phyloP scores from a whole-genome alignment of 148 eudicot species.

The Camellia granthamiana region DNA sequence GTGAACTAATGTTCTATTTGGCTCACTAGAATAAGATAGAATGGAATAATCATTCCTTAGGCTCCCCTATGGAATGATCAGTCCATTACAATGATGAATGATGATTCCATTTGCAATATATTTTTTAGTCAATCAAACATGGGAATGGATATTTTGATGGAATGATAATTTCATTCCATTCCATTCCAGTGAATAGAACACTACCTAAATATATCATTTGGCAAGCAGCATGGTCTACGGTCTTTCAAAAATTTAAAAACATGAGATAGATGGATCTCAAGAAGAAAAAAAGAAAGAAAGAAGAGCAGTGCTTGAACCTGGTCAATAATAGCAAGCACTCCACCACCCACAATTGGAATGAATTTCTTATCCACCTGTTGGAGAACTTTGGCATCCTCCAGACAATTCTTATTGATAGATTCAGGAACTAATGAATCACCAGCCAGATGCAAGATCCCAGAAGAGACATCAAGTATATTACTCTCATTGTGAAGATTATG shows the following conservation, averaged over 20 bases:
- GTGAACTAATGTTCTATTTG: too few species aligned
- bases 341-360: conserved; percentile 83
- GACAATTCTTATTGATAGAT: conserved; percentile 54
- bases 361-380: conserved; percentile 88
- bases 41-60: too few species aligned
- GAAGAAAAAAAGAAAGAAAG: conserved; percentile 10
- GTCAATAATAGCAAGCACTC: conserved; percentile 76
- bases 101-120: too few species aligned
- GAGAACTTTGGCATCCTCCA: conserved; percentile 73
- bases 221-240: too few species aligned
- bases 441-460: conserved; percentile 60
- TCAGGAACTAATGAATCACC: conserved; percentile 78
- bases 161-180: too few species aligned
- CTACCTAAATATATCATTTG: too few species aligned
- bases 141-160: too few species aligned
- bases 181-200: too few species aligned
- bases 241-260: neutral
- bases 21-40: too few species aligned
- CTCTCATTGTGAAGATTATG: conserved; percentile 32
- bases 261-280: neutral
- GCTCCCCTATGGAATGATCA: too few species aligned
- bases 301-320: conserved; percentile 51
- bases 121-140: too few species aligned
- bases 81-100: too few species aligned
- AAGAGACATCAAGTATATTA: conserved; percentile 61